These are phyloP conservation scores for Penicillium digitatum DNA, from an alignment of 2,329 filamentous ascomycete genomes.

Conservation along the genomic window DNA sequence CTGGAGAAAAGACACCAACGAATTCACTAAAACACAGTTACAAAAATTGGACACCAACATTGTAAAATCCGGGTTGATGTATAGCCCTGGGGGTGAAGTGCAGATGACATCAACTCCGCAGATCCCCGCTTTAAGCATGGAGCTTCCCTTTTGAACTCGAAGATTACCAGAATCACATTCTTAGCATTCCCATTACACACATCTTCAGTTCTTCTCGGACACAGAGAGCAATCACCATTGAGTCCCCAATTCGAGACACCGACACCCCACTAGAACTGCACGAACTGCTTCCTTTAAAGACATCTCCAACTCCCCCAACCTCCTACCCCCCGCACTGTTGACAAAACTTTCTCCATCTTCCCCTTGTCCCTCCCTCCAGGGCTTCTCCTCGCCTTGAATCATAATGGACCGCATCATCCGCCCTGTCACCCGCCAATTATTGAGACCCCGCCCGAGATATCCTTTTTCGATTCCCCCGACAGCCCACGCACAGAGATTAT, in stretches of 20 bases:
- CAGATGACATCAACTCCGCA: slow-evolving; percentile 15
- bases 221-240: slow-evolving; percentile 23
- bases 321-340: slow-evolving; percentile 15
- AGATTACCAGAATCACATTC: neutral
- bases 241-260: slow-evolving; percentile 1
- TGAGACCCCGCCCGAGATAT: slow-evolving; percentile 35
- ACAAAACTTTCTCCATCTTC: slow-evolving; percentile 9
- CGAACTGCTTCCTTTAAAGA: slow-evolving; percentile 13
- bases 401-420: slow-evolving; percentile 37
- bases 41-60: neutral
- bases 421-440: slow-evolving; percentile 36
- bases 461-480: slow-evolving; percentile 34
- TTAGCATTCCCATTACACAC: neutral
- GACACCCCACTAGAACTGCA: neutral
- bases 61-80: neutral
- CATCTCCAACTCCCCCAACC: slow-evolving; percentile 11
- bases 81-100: neutral
- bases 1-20: neutral
- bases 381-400: neutral
- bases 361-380: neutral
- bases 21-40: neutral
- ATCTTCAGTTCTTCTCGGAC: slow-evolving; percentile 24
- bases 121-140: slow-evolving; percentile 15
- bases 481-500: slow-evolving; percentile 36
- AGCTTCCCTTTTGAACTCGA: slow-evolving; percentile 17